These are phyloP conservation scores for Oryza longistaminata DNA, from an alignment of 176 grass and related monocot genomes.

Conservation along the genomic window DNA sequence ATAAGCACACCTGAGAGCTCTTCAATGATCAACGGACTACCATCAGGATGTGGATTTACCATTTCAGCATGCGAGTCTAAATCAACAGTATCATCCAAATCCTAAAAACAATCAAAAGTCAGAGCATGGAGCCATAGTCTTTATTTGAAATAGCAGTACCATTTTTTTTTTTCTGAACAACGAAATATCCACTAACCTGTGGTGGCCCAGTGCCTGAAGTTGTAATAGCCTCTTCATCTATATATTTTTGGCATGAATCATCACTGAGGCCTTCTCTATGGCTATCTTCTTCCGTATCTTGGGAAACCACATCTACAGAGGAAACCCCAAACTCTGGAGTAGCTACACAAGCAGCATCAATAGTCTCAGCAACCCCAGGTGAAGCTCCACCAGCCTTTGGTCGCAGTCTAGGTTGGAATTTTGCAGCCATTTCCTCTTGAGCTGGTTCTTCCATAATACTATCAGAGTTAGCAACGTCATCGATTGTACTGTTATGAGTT, in stretches of 20 bases:
- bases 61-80: constrained; percentile 21
- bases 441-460: constrained; percentile 12
- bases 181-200: constrained; percentile 6
- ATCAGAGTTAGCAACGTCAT: neutral
- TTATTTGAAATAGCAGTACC: neutral
- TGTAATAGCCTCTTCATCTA: constrained; percentile 18
- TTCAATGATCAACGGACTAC: neutral
- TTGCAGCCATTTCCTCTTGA: constrained; percentile 27
- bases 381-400: constrained; percentile 9
- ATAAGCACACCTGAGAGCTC: constrained; percentile 29
- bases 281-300: constrained; percentile 8
- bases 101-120: constrained; percentile 36
- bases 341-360: neutral
- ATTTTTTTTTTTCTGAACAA: neutral
- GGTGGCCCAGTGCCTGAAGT: neutral
- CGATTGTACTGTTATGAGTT: neutral
- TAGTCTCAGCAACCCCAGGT: constrained; percentile 15
- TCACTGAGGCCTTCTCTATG: constrained; percentile 1
- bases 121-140: neutral
- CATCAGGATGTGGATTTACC: constrained; percentile 18
- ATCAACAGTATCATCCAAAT: constrained; percentile 21
- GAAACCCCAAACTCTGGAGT: neutral
- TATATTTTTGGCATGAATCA: neutral
- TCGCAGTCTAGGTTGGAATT: constrained; percentile 9
- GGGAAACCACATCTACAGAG: neutral